Base-by-base conservation (phyloP, 176 grass and related monocot species). In the Olyra latifolia region DNA sequence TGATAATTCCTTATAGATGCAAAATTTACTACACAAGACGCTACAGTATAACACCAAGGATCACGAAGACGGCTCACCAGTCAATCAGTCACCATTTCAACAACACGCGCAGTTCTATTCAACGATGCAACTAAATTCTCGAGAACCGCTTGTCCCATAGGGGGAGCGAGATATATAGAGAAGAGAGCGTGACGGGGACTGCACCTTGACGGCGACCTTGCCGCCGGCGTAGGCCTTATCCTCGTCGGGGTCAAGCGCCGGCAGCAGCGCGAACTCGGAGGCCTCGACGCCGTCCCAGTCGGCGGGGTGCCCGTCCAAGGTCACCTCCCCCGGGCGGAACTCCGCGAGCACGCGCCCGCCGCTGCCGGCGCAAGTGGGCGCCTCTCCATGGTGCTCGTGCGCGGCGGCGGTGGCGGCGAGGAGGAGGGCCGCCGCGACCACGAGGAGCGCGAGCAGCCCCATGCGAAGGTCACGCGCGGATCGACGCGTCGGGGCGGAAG, bases 201-300 rank as follows among this genome's bases (percentile, higher is more conserved):
- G 25, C 57, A 98, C 96, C 88, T 93, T 95, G 25, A 99, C 88
- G 14, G 88, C 82, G 45, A 99, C 75, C 79, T 87, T 86, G 48
- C 92, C 92, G 61, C 86, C 90, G 30, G 83, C 48, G 74, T 99
- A 99, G 67, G 87, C 92, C 66, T 93, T 93, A 69, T 99, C 96
- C 12, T 95, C 84, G 41, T 95, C 92, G 72, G 86, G 88, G 78
- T 98, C 92, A 25, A 98, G 92, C 29, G 96, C 96, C 24, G 96
- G 96, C 42, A 92, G 90, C 62, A 99, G 82, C 50, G 76, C 19
- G 80, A 99, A 91, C 61, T 95, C 90, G 6, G 90, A 99, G 3
- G 86, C 90, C 38, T 99, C 96, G 16, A 99, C 66, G 24, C 78
- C 76, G 29, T 80, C 88, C 96, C 96, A 99, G 74, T 99, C 92